Evolutionary conservation across 805 yeast genomes (phyloP).

Genomic region (Candida pseudoglaebosa): DNA sequence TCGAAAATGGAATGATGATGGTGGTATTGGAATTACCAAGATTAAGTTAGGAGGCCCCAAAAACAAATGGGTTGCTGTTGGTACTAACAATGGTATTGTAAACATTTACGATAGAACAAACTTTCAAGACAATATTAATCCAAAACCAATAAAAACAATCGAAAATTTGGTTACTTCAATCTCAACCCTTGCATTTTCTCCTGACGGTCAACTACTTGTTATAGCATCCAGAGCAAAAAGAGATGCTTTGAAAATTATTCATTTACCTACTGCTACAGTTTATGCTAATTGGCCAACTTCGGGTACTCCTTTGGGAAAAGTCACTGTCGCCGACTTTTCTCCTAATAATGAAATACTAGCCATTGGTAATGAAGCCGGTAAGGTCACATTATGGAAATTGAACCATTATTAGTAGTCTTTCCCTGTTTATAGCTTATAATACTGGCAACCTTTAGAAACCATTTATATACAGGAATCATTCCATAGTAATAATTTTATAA

Average conservation of each 20-base stretch:
- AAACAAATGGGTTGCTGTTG: slow-evolving; percentile 84
- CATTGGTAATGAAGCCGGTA: slow-evolving; percentile 88
- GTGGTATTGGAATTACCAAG: slow-evolving; percentile 80
- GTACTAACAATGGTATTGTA: slow-evolving; percentile 85
- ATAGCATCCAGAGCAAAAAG: slow-evolving; percentile 80
- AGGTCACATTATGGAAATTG: slow-evolving; percentile 82
- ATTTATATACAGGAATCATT: not conserved
- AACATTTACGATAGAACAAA: slow-evolving; percentile 67
- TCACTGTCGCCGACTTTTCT: slow-evolving; percentile 74
- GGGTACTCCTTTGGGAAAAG: slow-evolving; percentile 94
- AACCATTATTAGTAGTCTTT: slow-evolving; percentile 60
- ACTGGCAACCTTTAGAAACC: too few species aligned
- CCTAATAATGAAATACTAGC: slow-evolving; percentile 80
- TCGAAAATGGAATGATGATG: slow-evolving; percentile 78
- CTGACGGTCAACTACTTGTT: slow-evolving; percentile 86
- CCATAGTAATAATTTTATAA: not conserved
- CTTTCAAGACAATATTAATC: slow-evolving; percentile 15
- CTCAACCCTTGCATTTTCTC: slow-evolving; percentile 66
- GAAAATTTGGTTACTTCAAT: slow-evolving; percentile 82
- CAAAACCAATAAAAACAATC: slow-evolving; percentile 57
- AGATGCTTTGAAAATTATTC: slow-evolving; percentile 84
- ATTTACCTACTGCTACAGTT: slow-evolving; percentile 81
- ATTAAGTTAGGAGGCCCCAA: slow-evolving; percentile 66
- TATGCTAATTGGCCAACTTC: slow-evolving; percentile 97
- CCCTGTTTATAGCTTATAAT: too few species aligned